Evolutionary conservation across 805 yeast genomes (phyloP), one percentile per base, ranked within the genome.

Genomic region (Metschnikowia chrysomelidarum): DNA sequence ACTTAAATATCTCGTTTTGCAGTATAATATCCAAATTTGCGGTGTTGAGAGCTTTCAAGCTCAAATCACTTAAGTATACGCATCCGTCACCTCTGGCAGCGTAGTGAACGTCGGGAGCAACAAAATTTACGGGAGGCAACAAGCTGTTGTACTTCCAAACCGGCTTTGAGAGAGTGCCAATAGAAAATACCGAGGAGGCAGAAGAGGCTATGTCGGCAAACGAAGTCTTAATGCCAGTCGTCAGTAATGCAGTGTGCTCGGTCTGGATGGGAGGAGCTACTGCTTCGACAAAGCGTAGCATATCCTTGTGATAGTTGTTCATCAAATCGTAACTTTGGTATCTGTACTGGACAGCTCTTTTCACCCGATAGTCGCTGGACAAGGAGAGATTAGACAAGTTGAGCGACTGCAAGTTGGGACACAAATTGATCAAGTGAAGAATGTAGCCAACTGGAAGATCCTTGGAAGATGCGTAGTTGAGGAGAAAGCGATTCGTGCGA

Each of bases 391-490:
- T 71, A 4, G 78, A 78, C n/a, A 87, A 56, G 48, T 87, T 70
- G 16, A 87, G 47, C 3, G 60, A 48, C 11, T 53, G 59, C 23
- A 87, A 48, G 46, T 82, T 80, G 10, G 77, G 77, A 52, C 96
- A 88, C 21, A 75, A 61, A n/a, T 71, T 71, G 24, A 87, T 51
- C 23, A 87, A 50, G 54, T 85, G 94, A 10, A 87, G 52, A 7
- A 88, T 50, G 43, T 78, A 76, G 0, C 96, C 96, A 19, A 82
- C 61, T 1, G 96, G 96, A 5, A 87, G 54, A 54, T 87, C 96
- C 46, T 73, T 77, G n/a, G 81, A 71, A 14, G 73, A 66, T 3
- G 86, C 69, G 57, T 82, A 83, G 54, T 76, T 81, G 35, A 69
- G 50, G 23, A 86, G 55, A 44, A 80, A 77, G 38, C 76, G 74